Percentiles rank a stretch among this genome's conserved stretches.
phyloP scores from a whole-genome alignment of 1,284 basidiomycete genomes.

The Marasmius oreades region DNA sequence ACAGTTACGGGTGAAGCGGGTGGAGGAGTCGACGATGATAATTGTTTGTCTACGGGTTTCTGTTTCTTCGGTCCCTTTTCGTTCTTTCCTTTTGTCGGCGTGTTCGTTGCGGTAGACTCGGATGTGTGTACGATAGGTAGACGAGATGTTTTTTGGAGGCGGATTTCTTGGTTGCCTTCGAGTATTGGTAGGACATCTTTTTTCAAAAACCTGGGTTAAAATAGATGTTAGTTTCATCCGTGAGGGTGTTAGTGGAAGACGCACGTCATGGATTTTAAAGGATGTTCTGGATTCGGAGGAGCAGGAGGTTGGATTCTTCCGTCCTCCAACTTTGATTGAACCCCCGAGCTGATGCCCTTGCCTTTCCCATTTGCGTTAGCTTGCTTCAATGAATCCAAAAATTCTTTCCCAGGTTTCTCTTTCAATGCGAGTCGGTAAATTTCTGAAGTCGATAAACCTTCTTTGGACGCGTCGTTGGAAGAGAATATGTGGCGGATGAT shows the following conservation, averaged over 20 bases:
- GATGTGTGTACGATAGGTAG: constrained; percentile 22
- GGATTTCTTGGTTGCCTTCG: constrained; percentile 36
- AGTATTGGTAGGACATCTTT: constrained; percentile 46
- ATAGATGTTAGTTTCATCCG: background rate
- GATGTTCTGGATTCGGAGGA: constrained; percentile 41
- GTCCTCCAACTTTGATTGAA: constrained; percentile 1
- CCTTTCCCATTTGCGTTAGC: constrained; percentile 10
- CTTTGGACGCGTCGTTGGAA: constrained; percentile 22
- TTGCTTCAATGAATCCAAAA: constrained; percentile 10
- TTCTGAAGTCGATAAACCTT: constrained; percentile 37
- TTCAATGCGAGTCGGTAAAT: constrained; percentile 39
- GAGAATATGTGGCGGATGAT: constrained; percentile 35
- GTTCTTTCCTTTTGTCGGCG: constrained; percentile 13
- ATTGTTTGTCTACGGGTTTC: constrained; percentile 26
- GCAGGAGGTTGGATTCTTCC: constrained; percentile 11
- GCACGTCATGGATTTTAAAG: constrained; percentile 50
- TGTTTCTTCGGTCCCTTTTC: constrained; percentile 23
- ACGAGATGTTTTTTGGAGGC: constrained; percentile 39
- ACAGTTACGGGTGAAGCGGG: constrained; percentile 1
- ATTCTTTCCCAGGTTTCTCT: constrained; percentile 26
- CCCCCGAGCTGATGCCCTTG: constrained; percentile 3
- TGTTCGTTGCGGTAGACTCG: constrained; percentile 24
- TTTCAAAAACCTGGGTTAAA: constrained; percentile 51
- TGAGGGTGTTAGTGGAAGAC: constrained; percentile 15
- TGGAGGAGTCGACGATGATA: constrained; percentile 18